These are phyloP conservation scores for Pseudoscleropodium purum DNA, from an alignment of 225 moss, liverwort and hornwort genomes.

Conservation along the genomic window DNA sequence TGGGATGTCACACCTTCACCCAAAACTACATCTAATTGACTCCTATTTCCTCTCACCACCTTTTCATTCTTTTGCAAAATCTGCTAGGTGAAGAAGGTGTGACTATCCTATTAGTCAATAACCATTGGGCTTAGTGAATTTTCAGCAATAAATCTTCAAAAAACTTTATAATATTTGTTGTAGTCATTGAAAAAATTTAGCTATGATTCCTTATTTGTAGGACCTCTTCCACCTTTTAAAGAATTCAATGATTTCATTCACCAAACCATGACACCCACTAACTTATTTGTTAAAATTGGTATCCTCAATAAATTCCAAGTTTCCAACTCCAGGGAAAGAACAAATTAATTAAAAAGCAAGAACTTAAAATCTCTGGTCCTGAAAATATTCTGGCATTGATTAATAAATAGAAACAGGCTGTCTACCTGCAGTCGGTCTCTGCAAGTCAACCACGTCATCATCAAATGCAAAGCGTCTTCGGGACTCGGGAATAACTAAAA, in stretches of 20 bases:
- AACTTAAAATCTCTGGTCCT: background rate
- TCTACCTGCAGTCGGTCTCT: background rate
- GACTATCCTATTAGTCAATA: no score
- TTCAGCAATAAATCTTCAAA: background rate
- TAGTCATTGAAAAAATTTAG: background rate
- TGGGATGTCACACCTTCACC: no score
- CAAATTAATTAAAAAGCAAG: background rate
- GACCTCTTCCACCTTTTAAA: background rate
- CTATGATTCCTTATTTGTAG: no score
- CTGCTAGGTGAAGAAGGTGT: no score
- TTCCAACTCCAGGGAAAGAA: background rate
- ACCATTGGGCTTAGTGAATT: rapidly evolving
- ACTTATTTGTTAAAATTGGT: background rate
- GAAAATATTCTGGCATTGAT: background rate
- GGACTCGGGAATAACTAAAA: background rate
- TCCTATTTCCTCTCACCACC: no score
- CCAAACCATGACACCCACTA: background rate
- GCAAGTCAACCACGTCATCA: background rate
- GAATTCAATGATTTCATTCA: background rate
- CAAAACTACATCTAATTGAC: rapidly evolving
- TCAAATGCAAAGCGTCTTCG: background rate
- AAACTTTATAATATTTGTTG: no score
- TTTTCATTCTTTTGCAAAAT: no score
- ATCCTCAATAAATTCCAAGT: background rate
- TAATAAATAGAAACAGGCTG: background rate